phyloP scores from a whole-genome alignment of 768 basidiomycete species.

The Phaeotremella skinneri region DNA sequence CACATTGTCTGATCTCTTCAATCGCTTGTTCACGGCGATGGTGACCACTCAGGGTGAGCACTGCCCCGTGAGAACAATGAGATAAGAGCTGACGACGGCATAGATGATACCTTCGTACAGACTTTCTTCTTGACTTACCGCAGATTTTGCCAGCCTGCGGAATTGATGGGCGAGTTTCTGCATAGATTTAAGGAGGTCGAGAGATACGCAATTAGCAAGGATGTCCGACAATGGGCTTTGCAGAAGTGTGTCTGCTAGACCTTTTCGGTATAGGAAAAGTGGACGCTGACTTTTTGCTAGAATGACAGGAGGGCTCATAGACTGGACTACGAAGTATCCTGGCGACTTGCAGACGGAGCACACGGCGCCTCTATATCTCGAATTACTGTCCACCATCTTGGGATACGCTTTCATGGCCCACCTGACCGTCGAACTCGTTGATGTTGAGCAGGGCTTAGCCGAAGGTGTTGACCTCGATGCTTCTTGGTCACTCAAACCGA shows the following conservation, averaged over 20 bases:
- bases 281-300: conserved; percentile 12
- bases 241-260: conserved; percentile 29
- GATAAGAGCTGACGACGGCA: not conserved
- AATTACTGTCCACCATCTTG: conserved; percentile 29
- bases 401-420: conserved; percentile 39
- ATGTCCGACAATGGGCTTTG: conserved; percentile 34
- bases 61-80: not conserved
- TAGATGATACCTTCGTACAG: conserved; percentile 39
- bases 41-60: conserved; percentile 29
- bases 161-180: conserved; percentile 38
- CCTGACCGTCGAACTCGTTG: conserved; percentile 40
- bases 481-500: conserved; percentile 35
- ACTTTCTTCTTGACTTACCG: conserved; percentile 47
- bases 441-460: conserved; percentile 27
- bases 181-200: conserved; percentile 32
- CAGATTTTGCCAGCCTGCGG: conserved; percentile 35
- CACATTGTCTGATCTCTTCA: conserved; percentile 26
- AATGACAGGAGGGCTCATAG: conserved; percentile 35
- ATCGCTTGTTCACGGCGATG: conserved; percentile 28
- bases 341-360: conserved; percentile 37
- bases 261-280: conserved; percentile 1
- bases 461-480: conserved; percentile 39
- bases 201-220: conserved; percentile 22
- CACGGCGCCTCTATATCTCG: conserved; percentile 23
- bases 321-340: conserved; percentile 46